A percentile compares a stretch with the other conserved stretches of the same genome.
Conservation (phyloP, 2,329 filamentous ascomycete species). For the Zymoseptoria passerinii region DNA sequence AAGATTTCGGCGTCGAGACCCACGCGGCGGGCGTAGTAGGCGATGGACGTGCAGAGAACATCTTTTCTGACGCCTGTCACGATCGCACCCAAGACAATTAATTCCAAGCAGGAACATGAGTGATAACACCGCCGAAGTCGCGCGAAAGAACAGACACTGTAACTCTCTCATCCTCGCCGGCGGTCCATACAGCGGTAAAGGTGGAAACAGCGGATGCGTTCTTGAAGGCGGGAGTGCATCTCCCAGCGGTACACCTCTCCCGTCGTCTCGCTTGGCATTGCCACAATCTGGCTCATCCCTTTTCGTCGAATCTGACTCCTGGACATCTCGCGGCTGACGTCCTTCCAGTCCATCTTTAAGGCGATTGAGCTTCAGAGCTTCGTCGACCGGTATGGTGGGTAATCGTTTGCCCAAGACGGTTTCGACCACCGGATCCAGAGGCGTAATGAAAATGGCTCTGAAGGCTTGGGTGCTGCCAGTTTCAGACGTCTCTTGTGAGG, state of each 20-base stretch:
- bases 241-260: slow-evolving; percentile 34
- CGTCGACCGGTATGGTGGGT: slow-evolving; percentile 59
- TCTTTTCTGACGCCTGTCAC: slow-evolving; percentile 63
- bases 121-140: slow-evolving; percentile 66
- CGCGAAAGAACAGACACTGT: slow-evolving; percentile 57
- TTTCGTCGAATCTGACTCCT: slow-evolving; percentile 17
- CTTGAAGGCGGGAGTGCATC: slow-evolving; percentile 51
- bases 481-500: slow-evolving; percentile 33
- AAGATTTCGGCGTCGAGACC: slow-evolving; percentile 79
- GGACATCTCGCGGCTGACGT: slow-evolving; percentile 24
- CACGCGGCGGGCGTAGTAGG: slow-evolving; percentile 79
- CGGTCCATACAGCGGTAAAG: slow-evolving; percentile 72
- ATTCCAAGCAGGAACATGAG: slow-evolving; percentile 68
- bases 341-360: slow-evolving; percentile 47
- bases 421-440: slow-evolving; percentile 62
- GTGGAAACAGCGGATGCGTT: slow-evolving; percentile 76
- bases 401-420: slow-evolving; percentile 59
- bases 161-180: slow-evolving; percentile 57
- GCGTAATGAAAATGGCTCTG: slow-evolving; percentile 55
- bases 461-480: slow-evolving; percentile 48
- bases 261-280: slow-evolving; percentile 36
- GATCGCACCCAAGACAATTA: slow-evolving; percentile 64
- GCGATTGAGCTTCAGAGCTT: slow-evolving; percentile 62
- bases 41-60: slow-evolving; percentile 66
- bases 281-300: neutral